Evolutionary conservation across 2,329 filamentous ascomycete species (phyloP), one percentile per base, ranked within the genome.

Genomic region (Neonectria neomacrospora): DNA sequence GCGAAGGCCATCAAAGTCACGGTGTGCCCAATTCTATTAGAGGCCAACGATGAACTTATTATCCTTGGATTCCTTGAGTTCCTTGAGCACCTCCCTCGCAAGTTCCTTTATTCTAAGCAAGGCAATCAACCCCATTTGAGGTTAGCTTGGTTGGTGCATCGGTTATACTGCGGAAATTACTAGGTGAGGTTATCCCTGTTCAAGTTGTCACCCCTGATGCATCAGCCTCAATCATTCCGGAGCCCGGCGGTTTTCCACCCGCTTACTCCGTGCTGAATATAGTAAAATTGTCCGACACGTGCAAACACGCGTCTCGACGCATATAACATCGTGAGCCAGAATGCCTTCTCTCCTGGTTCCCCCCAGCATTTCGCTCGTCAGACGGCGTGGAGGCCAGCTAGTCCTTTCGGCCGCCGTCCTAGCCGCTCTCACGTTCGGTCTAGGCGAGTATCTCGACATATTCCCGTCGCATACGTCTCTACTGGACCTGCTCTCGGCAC

Each of bases 361-460:
- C 8, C 69, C 20, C n/a, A 22, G 20, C 26, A 67, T 9, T 37
- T 61, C 62, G 16, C 48, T 50, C 47, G 52, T 39, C 11, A 53
- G 48, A 20, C 48, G 22, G 53, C 53, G 51, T 22, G 30, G 61
- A 20, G 30, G 42, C 28, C 67, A 56, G 50, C 45, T 39, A 11
- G 61, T 20, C 58, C 58, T 62, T n/a, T 12, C 60, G 6, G 58
- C 26, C 23, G 20, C 62, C 18, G 32, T 71, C 9, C 34, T 65
- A 2, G 9, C 54, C 1, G 58, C 58, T 1, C 48, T 52, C 3
- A 16, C 66, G 0, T 59, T 65, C 26, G 51, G 51, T 32, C 32
- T 71, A 11, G 52, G 26, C 0, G 60, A 67, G 9, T 69, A 70
- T 47, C 12, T 55, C 11, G 47, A 37, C 18, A 71, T 71, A 67